A percentile compares a stretch with the other conserved stretches of the same genome.
Evolutionary conservation across 2,329 filamentous ascomycete species (phyloP).

Genomic region (Penicillium sp.): DNA sequence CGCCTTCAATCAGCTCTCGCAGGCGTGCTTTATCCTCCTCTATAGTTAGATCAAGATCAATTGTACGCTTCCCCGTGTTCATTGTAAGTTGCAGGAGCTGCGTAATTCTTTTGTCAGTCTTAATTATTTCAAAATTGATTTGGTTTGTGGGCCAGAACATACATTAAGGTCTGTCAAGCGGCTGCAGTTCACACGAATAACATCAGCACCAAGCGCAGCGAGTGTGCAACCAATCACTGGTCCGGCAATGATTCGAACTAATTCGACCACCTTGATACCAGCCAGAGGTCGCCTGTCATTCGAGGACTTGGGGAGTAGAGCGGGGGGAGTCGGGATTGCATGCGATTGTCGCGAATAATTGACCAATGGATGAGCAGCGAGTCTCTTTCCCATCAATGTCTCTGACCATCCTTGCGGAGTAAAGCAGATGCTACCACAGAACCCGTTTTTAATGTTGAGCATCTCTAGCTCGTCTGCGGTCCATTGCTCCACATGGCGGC

Average conservation of each 20-base stretch:
- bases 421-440: conserved; percentile 52
- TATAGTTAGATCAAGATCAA: conserved; percentile 52
- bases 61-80: conserved; percentile 30
- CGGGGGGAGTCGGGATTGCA: conserved; percentile 38
- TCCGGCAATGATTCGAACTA: conserved; percentile 42
- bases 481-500: conserved; percentile 36
- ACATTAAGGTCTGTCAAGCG: conserved; percentile 41
- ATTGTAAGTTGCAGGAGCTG: conserved; percentile 28
- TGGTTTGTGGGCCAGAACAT: conserved; percentile 4
- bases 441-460: conserved; percentile 46
- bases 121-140: background rate
- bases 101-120: background rate
- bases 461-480: conserved; percentile 48
- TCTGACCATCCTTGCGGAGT: conserved; percentile 50
- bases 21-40: conserved; percentile 46
- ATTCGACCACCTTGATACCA: conserved; percentile 56
- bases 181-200: conserved; percentile 52
- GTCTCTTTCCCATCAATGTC: conserved; percentile 49
- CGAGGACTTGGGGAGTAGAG: conserved; percentile 14
- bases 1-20: conserved; percentile 50
- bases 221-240: conserved; percentile 49
- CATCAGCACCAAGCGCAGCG: conserved; percentile 52
- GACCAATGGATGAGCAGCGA: conserved; percentile 49
- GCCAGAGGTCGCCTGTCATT: conserved; percentile 39
- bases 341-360: conserved; percentile 44